A percentile compares a stretch with the other conserved stretches of the same genome.
Conservation (phyloP, 352 stramenopile genomes). For the Globisporangium carolinianum region DNA sequence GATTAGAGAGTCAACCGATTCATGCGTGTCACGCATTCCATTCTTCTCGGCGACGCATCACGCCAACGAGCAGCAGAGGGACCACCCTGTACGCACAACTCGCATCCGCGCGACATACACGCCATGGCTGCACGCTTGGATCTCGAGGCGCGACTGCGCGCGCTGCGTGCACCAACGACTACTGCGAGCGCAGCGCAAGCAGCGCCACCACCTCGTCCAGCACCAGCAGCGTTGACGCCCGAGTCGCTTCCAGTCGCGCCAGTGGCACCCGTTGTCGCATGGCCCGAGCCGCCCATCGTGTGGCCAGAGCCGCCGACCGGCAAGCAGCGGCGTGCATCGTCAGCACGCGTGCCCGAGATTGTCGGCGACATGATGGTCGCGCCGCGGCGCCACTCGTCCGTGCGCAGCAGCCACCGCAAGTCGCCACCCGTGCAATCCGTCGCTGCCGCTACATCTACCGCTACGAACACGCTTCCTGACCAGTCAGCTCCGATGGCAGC, state of each 20-base stretch:
- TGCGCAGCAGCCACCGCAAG: slow-evolving; percentile 1
- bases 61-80: too few relatives aligned
- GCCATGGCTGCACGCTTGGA: slow-evolving; percentile 31
- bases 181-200: neutral
- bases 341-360: neutral
- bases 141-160: slow-evolving; percentile 53
- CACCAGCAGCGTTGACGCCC: neutral
- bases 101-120: too few relatives aligned
- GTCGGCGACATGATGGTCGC: slow-evolving; percentile 2
- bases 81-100: neutral
- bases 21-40: neutral
- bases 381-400: slow-evolving; percentile 1
- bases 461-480: neutral
- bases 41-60: too few relatives aligned
- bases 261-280: slow-evolving; percentile 2
- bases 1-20: neutral
- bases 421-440: neutral
- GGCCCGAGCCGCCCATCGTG: slow-evolving; percentile 9
- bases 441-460: slow-evolving; percentile 2
- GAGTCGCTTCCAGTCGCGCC: neutral
- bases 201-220: slow-evolving; percentile 1
- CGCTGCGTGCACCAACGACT: slow-evolving; percentile 31
- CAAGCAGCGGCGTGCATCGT: slow-evolving; percentile 5
- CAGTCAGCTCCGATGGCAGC: too few relatives aligned
- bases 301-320: slow-evolving; percentile 11